A percentile compares a stretch with the other conserved stretches of the same genome.
Evolutionary conservation across 148 eudicot species (phyloP).

Genomic region (Silene latifolia): DNA sequence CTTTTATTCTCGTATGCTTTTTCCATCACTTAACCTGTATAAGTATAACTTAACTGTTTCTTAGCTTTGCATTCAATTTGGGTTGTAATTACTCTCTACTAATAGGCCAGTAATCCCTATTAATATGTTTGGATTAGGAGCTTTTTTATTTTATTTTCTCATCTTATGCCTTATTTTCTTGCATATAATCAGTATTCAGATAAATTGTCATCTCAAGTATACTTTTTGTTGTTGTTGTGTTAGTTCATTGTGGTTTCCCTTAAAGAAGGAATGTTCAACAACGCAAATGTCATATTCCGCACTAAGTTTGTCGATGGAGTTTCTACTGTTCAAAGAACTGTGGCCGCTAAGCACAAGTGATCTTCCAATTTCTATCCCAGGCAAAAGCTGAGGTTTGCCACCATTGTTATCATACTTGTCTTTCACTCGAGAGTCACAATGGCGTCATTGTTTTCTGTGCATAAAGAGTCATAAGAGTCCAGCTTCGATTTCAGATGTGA

Average conservation of each 20-base stretch:
- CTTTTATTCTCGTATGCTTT: not conserved
- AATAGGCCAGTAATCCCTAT: not conserved
- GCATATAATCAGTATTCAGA: not conserved
- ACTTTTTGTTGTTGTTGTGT: not conserved
- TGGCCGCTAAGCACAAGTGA: constrained; percentile 55
- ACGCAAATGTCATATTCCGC: constrained; percentile 92
- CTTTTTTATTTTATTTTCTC: not conserved
- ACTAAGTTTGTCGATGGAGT: constrained; percentile 98
- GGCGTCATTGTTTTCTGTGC: too few species aligned
- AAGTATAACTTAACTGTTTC: not conserved
- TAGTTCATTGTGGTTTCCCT: constrained; percentile 97
- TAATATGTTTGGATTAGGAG: not conserved
- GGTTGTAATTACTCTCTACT: not conserved
- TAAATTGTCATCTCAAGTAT: constrained; percentile 8
- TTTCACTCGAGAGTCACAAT: too few species aligned
- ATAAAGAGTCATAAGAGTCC: too few species aligned
- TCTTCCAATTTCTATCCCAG: not conserved
- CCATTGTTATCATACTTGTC: not conserved
- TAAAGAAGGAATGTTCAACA: constrained; percentile 99
- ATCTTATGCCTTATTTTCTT: not conserved
- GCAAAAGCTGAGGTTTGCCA: not conserved
- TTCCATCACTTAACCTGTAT: not conserved
- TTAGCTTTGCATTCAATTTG: not conserved
- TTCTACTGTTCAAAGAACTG: constrained; percentile 97
- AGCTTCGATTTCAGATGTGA: too few species aligned